Evolutionary conservation across 2,329 filamentous ascomycete genomes (phyloP), one percentile per base, ranked within the genome.

Genomic region (Diaporthe sp.): DNA sequence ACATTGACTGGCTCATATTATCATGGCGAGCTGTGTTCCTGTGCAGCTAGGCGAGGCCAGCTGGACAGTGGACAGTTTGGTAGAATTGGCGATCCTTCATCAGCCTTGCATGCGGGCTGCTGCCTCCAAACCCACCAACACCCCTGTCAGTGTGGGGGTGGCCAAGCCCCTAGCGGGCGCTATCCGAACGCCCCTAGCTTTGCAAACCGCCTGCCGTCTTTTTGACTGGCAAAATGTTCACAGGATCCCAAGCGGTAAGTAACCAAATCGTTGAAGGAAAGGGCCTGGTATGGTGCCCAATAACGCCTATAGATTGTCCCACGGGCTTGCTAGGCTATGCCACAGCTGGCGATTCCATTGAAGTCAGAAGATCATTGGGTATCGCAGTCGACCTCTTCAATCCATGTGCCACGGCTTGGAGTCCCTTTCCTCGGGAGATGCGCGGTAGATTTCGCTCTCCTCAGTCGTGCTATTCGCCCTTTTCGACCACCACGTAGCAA

Each of bases 101-200:
- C 76, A 77, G 76, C 76, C 76, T 77, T 75, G 76, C 76, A 75
- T 77, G 51, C 55, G 61, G 44, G 58, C 75, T 49, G 51, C 71
- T 65, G 74, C 68, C 46, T 17, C 61, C 17, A 65, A 49, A 13
- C 42, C 61, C 61, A n/a, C 58, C 28, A 13, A 22, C 5, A 46
- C 57, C 70, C 70, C 57, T 62, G 71, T 44, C 49, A 46, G 25
- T 53, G 65, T 70, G 65, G 65, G 65, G 65, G 25, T 39, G 34
- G 49, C 65, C 49, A 70, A 70, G 65, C 65, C 65, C 49, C 65
- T 70, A 70, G n/a, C 65, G 65, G 65, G 34, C 60, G 58, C 71
- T 55, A 73, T 73, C 71, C 71, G 58, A 73, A 65, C 71, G 58
- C 58, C 71, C 61, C 71, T 65, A 65, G 61, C 71, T 65, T 37